Base-by-base conservation (phyloP, 2,329 filamentous ascomycete species). In the Conoideocrella luteorostrata region DNA sequence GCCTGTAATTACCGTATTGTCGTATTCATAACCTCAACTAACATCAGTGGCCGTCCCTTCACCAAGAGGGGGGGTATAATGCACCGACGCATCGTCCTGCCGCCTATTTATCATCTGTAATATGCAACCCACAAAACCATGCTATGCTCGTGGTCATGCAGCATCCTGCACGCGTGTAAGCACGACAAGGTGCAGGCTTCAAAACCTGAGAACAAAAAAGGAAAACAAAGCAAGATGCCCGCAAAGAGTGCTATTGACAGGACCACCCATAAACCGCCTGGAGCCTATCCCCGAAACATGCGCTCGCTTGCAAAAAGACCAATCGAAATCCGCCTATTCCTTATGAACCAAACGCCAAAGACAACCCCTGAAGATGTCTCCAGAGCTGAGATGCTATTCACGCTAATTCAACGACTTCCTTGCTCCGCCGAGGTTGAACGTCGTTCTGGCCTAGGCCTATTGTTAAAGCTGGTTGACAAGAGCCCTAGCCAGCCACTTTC, bases 401-500 rank as follows among this genome's bases (percentile, higher is more conserved):
- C 5, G 38, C n/a, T 7, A 32, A 5, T 34, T 29, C 21, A 45
- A 34, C 41, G 34, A 12, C 5, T 26, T 37, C 60, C 54, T 35
- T 57, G 56, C 37, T 58, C 56, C 7, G 46, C 39, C 6, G 35
- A 45, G 4, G 56, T 53, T 9, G 55, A 53, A 21, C 48, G 56
- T 4, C 51, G 59, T 26, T 52, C 52, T 5, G 44, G 41, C 30
- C 51, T 40, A 23, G 46, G 44, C 18, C 49, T 46, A 4, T 33
- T 43, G n/a, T 46, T 47, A 13, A 56, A 44, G 37, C 53, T 61
- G 43, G 52, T 56, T 10, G 66, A 64, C n/a, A 72, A 53, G 26
- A 65, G 46, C 36, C 56, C 56, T 11, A 71, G 50, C 67, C 68
- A 69, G 26, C 61, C 58, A 10, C 66, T 61, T 3, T 56, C 52